Base-by-base conservation (phyloP, 2,329 filamentous ascomycete species). In the Talaromyces pinophilus region DNA sequence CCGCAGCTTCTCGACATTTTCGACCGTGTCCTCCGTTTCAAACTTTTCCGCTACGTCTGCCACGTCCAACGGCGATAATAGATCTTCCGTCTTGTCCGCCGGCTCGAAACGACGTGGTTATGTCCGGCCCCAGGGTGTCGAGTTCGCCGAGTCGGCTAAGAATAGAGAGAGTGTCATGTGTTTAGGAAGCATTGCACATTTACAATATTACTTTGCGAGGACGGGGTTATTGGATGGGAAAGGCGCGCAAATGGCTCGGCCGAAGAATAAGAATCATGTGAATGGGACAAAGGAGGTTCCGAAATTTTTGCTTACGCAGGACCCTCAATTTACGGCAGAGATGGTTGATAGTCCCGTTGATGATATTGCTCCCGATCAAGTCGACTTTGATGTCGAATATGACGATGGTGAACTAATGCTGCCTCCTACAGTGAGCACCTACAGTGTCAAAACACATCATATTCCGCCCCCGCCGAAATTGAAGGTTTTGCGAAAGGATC, bases 121-220 rank as follows among this genome's bases (percentile, higher is more conserved):
- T 80, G 91, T 96, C 81, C 87, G 93, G 60, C 93, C 93, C 0
- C 90, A 93, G 76, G 92, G 89, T 63, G 96, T 92, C 62, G 87
- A 93, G 73, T 99, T 98, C 77, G 92, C 95, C 30, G 90, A 91
- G 67, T 97, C 93, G 65, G 95, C 95, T 57, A 89, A 88, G 75
- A 92, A 92, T 61, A 86, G 95, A 69, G 94, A 99, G 78, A 97
- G 93, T 76, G 95, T 99, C 70, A 90, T 98, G 87, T 97, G 92
- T 75, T 81, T 99, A 69, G 95, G 95, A 64, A 97, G 93, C 79
- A 99, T 99, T 73, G 92, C 93, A 65, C 95, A 99, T 81, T 83
- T 99, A 74, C 95, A 99, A 79, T 97, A 98, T 81, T 99, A 98
- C 80, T 99, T 99, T 81, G 94, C 95, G 42, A 86, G 95, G 67